A percentile compares a stretch with the other conserved stretches of the same genome.
Evolutionary conservation across 441 rosid species (phyloP).

Genomic region (Capsella rubella): DNA sequence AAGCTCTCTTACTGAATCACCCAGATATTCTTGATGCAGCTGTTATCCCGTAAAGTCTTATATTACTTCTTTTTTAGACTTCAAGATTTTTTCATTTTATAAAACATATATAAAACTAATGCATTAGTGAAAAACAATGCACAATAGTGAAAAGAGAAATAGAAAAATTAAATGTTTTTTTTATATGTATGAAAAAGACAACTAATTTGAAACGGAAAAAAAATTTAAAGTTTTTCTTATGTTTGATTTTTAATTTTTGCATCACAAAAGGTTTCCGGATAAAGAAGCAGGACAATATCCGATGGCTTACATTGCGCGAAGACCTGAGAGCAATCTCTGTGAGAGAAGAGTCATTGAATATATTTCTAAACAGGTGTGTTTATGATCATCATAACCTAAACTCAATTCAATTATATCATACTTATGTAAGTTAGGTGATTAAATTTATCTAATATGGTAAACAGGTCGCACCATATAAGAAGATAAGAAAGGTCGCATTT

Average conservation of each 20-base stretch:
- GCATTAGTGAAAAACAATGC: too few relatives aligned
- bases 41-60: conserved; percentile 69
- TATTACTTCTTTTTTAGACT: neutral
- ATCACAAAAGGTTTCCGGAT: conserved; percentile 70
- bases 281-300: conserved; percentile 81
- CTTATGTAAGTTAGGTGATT: neutral
- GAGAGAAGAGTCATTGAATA: conserved; percentile 63
- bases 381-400: too few relatives aligned
- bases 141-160: too few relatives aligned
- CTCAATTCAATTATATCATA: neutral
- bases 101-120: too few relatives aligned
- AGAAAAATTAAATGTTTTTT: too few relatives aligned
- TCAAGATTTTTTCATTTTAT: neutral
- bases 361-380: conserved; percentile 49
- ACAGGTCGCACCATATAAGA: conserved; percentile 94
- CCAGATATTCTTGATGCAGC: conserved; percentile 76
- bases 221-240: too few relatives aligned
- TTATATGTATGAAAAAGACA: neutral
- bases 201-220: too few relatives aligned
- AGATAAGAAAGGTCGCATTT: conserved; percentile 74
- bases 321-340: conserved; percentile 51
- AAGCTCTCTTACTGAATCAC: conserved; percentile 73
- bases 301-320: conserved; percentile 77
- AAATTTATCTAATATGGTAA: neutral
- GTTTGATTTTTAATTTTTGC: neutral